Base-by-base conservation (phyloP, 768 basidiomycete genomes). In the Trametes meyenii region DNA sequence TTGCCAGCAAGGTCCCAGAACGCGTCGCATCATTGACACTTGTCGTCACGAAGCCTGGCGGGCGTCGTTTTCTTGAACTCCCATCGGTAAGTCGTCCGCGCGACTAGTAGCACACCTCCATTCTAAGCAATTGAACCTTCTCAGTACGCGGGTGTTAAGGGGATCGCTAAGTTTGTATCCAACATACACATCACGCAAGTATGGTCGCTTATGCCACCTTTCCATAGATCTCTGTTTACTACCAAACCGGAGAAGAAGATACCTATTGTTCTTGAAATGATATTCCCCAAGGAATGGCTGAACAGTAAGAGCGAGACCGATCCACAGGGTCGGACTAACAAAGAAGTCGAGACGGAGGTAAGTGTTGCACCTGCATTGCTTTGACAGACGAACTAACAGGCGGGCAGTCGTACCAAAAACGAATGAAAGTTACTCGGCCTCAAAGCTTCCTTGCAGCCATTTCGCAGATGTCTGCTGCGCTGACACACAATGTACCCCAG, bases 1-100 rank as follows among this genome's bases (percentile, higher is more conserved):
- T 94, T 2, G 84, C 90, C 0, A 78, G 71, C 45, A 80, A 81
- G 21, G 86, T 92, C 36, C 85, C 90, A 0, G 74, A 87, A 12
- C 81, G 90, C 14, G 85, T 93, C 33, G 73, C 77, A 8, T 90
- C 90, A 1, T 79, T 94, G 35, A 79, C 82, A 1, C 79, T 94
- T 2, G 72, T 78, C 8, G 91, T 89, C 3, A 94, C 92, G 0
- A 88, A 85, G 0, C 81, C 90, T 1, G 90, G 88, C 24, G 83
- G 87, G 2, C 66, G 69, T 26, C 57, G 76, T 8, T 87, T 80
- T 81, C 72, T 74, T 33, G 90, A 91, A 61, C 66, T 89, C 4
- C 85, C 89, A 36, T 84, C 89, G 0, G 89, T 90, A 69, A 50
- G 84, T 64, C 23, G 7, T 33, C 29, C 8, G 16, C 7, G 0